phyloP scores from a whole-genome alignment of 371 early-diverging fungal species.

The Mortierella sp. region DNA sequence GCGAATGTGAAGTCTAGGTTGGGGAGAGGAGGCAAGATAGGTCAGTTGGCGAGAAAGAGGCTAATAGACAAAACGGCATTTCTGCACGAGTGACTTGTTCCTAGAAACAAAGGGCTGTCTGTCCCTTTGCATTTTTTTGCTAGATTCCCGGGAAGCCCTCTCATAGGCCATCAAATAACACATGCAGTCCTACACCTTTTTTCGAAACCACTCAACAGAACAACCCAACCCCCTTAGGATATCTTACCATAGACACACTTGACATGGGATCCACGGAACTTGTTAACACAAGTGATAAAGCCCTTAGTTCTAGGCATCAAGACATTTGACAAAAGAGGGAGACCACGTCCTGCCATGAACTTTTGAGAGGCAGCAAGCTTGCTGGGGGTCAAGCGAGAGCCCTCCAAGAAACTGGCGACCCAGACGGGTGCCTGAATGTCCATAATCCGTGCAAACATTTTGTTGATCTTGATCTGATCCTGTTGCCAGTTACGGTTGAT shows the following conservation, averaged over 20 bases:
- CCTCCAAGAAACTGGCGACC: constrained; percentile 84
- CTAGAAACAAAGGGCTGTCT: background rate
- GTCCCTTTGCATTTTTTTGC: background rate
- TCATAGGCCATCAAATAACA: background rate
- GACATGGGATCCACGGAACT: constrained; percentile 74
- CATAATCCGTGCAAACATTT: constrained; percentile 71
- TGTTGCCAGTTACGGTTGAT: constrained; percentile 77
- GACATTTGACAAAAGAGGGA: constrained; percentile 76
- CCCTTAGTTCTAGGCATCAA: constrained; percentile 89
- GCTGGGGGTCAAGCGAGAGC: constrained; percentile 73
- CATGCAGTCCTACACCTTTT: background rate
- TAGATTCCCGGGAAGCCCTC: background rate
- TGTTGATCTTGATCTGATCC: constrained; percentile 74
- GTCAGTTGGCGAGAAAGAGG: background rate
- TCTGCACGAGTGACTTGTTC: background rate
- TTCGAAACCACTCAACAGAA: background rate
- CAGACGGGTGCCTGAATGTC: constrained; percentile 75
- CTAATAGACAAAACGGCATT: background rate
- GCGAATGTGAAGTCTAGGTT: constrained; percentile 74
- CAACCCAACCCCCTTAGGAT: background rate
- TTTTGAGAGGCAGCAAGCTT: constrained; percentile 74
- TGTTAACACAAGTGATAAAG: constrained; percentile 76
- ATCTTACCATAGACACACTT: constrained; percentile 74
- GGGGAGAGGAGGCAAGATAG: background rate
- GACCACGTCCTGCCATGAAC: constrained; percentile 70